These are phyloP conservation scores for Schizophyllum amplum DNA, from an alignment of 1,284 basidiomycete genomes.

Conservation along the genomic window DNA sequence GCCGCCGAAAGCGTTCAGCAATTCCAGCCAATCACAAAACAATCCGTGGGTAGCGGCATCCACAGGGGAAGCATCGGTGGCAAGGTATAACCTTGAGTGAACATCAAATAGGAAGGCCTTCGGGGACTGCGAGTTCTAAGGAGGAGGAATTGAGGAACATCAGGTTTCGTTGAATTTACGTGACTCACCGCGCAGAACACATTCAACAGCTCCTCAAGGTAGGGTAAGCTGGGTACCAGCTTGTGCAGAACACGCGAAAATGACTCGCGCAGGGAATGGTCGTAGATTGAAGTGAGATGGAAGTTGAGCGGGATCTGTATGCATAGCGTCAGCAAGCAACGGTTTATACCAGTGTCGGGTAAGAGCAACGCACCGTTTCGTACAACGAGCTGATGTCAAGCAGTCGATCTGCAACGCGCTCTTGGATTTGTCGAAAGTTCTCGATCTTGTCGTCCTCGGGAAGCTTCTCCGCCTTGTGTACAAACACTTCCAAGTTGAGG, in stretches of 20 bases:
- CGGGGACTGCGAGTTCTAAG: slow-evolving; percentile 79
- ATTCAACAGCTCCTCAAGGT: slow-evolving; percentile 75
- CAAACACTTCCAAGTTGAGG: slow-evolving; percentile 87
- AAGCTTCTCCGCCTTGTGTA: slow-evolving; percentile 64
- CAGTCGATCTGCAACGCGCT: slow-evolving; percentile 77
- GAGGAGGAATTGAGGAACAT: background rate
- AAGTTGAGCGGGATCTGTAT: slow-evolving; percentile 65
- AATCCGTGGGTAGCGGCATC: slow-evolving; percentile 84
- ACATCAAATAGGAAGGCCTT: slow-evolving; percentile 94
- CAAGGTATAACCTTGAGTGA: slow-evolving; percentile 80
- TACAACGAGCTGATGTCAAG: slow-evolving; percentile 40
- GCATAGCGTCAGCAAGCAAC: background rate
- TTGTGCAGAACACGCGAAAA: slow-evolving; percentile 77
- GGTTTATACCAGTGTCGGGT: slow-evolving; percentile 23
- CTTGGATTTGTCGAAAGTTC: slow-evolving; percentile 68
- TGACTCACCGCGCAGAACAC: slow-evolving; percentile 72
- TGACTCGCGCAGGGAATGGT: slow-evolving; percentile 82
- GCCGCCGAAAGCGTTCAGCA: slow-evolving; percentile 79
- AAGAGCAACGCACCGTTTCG: background rate
- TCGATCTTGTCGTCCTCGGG: slow-evolving; percentile 1
- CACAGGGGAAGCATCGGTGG: slow-evolving; percentile 89
- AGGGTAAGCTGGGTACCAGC: slow-evolving; percentile 50
- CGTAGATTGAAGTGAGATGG: slow-evolving; percentile 85
- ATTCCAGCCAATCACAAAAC: slow-evolving; percentile 87
- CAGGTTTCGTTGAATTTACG: background rate